phyloP scores from a whole-genome alignment of 1,284 basidiomycete genomes.

The Apiotrichum sp. region DNA sequence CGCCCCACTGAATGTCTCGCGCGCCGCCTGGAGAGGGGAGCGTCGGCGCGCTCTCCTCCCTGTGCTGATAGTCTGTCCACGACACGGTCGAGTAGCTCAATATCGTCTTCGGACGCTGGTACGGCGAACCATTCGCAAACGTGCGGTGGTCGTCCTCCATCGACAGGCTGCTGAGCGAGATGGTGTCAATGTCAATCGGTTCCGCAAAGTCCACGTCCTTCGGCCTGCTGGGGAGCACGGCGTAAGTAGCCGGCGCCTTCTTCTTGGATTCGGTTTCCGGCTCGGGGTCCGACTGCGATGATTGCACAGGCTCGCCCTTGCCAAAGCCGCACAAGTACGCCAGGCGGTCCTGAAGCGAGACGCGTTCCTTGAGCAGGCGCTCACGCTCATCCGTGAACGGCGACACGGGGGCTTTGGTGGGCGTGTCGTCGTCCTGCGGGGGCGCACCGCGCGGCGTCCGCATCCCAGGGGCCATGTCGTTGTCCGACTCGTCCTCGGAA shows the following conservation, averaged over 20 bases:
- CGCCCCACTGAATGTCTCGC: conserved; percentile 8
- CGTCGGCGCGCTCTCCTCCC: neutral
- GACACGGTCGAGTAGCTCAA: neutral
- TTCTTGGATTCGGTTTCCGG: too few relatives aligned
- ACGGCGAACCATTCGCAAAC: neutral
- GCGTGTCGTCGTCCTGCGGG: neutral
- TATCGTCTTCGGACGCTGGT: neutral
- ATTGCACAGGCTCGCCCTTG: neutral
- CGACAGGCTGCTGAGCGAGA: conserved; percentile 3
- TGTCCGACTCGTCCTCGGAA: conserved; percentile 3
- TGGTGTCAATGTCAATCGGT: conserved; percentile 14
- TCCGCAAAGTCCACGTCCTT: conserved; percentile 11
- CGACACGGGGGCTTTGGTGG: neutral
- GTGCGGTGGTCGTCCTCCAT: conserved; percentile 5
- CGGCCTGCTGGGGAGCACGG: neutral
- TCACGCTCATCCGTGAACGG: neutral
- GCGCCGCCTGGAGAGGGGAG: neutral
- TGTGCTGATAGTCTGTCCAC: neutral
- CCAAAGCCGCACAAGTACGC: neutral
- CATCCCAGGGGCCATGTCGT: conserved; percentile 1
- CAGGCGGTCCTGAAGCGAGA: conserved; percentile 12
- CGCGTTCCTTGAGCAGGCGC: neutral
- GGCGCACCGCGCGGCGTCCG: neutral
- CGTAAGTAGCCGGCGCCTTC: neutral
- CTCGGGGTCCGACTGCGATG: neutral